Evolutionary conservation across 1,139 yeast species (phyloP), one percentile per base, ranked within the genome.

Genomic region (Geotrichum europaeum): DNA sequence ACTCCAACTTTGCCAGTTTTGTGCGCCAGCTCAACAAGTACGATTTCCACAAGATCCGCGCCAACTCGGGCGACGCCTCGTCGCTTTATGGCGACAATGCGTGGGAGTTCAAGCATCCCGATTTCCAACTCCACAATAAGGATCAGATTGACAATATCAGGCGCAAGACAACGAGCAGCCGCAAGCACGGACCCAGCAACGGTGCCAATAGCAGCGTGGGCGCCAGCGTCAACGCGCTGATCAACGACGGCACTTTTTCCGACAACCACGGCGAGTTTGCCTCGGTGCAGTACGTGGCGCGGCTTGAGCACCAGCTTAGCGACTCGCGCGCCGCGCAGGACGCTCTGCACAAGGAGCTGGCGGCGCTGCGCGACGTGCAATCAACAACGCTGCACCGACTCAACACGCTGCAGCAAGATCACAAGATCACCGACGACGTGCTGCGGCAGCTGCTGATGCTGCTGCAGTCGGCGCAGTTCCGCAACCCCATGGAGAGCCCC

Each of bases 71-170:
- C 72, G 78, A 84, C 67, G 84, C 82, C 61, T 78, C 76, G 64
- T 77, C 77, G 55, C 81, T 82, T 59, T 87, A 86, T 68, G 90
- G 92, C 49, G 95, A 88, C 63, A 86, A 86, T 53, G 70, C 73
- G 25, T 94, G 98, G 97, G 97, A 92, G 71, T 94, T 94, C 76
- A 85, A 85, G 71, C 98, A 94, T 72, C 96, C 96, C 0, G 91
- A 86, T 66, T 94, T 94, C 73, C 82, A 83, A 66, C 81, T 83
- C 51, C 84, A 89, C 72, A 89, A 88, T 69, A 77, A 83, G 60
- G 85, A 84, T 25, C 82, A 88, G 20, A 78, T 91, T 57, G 95
- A 89, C 60, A 86, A 87, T 65, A 90, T 90, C 69, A 87, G 86
- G 67, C 75, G 96, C 51, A 90, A 89, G 71, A 89, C 89, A 0